phyloP scores from a whole-genome alignment of 148 eudicot species.

The Camellia granthamiana region DNA sequence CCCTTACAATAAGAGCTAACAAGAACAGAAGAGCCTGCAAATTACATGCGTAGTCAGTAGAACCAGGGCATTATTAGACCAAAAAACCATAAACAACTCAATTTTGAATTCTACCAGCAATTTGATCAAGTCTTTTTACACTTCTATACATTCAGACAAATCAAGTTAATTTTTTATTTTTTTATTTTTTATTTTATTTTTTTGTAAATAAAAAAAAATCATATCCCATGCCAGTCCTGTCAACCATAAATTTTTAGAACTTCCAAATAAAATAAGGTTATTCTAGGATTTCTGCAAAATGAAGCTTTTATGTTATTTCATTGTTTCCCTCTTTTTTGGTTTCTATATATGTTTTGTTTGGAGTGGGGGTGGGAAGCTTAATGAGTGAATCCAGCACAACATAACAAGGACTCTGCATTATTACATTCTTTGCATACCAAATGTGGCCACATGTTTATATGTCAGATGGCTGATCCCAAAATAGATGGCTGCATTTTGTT shows the following conservation, averaged over 20 bases:
- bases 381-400: neutral
- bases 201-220: neutral
- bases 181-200: too few relatives aligned
- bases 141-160: neutral
- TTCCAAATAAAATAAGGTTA: neutral
- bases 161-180: neutral
- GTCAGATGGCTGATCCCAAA: too few relatives aligned
- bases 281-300: neutral
- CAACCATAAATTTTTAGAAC: neutral
- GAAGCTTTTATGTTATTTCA: neutral
- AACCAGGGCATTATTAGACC: neutral
- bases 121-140: neutral
- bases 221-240: neutral
- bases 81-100: neutral
- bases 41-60: constrained; percentile 10
- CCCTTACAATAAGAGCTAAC: constrained; percentile 75
- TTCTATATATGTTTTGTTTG: neutral
- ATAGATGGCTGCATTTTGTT: too few relatives aligned
- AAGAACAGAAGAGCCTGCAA: constrained; percentile 78
- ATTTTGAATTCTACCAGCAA: neutral
- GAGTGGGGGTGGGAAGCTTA: neutral
- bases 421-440: neutral
- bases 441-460: neutral
- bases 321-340: neutral
- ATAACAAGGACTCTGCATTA: neutral